Conservation (phyloP, 23 red algal genomes). For the Gracilariopsis chorda region DNA sequence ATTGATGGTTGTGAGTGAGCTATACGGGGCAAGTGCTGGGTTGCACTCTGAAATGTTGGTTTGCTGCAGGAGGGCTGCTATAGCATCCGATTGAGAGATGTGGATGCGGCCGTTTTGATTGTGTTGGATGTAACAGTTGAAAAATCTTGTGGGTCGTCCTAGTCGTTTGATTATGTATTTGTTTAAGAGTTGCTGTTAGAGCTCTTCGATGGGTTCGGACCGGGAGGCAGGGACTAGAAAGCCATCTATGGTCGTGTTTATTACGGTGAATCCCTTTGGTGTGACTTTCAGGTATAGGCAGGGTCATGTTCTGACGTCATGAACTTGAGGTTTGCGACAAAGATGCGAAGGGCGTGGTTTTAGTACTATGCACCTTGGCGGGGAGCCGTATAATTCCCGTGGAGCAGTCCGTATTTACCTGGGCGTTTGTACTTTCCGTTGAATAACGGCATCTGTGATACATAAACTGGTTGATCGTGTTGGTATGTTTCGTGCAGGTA, state of each 20-base stretch:
- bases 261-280: not conserved
- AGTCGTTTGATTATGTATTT: not conserved
- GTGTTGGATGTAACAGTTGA: not conserved
- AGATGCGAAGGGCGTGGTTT: not conserved
- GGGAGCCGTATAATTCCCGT: not conserved
- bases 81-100: not conserved
- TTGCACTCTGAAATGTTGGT: not conserved
- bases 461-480: not conserved
- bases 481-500: slow-evolving; percentile 14
- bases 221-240: not conserved
- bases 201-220: not conserved
- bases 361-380: not conserved
- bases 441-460: not conserved
- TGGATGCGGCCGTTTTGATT: not conserved
- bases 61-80: not conserved
- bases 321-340: not conserved
- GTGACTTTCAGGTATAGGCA: not conserved
- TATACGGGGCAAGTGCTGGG: not conserved
- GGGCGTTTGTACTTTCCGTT: not conserved
- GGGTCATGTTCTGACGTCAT: not conserved
- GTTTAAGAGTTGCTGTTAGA: not conserved
- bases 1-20: not conserved
- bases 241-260: not conserved
- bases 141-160: not conserved
- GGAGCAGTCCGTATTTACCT: not conserved